phyloP scores from a whole-genome alignment of 176 grass and related monocot genomes.

The Oryza officinalis region DNA sequence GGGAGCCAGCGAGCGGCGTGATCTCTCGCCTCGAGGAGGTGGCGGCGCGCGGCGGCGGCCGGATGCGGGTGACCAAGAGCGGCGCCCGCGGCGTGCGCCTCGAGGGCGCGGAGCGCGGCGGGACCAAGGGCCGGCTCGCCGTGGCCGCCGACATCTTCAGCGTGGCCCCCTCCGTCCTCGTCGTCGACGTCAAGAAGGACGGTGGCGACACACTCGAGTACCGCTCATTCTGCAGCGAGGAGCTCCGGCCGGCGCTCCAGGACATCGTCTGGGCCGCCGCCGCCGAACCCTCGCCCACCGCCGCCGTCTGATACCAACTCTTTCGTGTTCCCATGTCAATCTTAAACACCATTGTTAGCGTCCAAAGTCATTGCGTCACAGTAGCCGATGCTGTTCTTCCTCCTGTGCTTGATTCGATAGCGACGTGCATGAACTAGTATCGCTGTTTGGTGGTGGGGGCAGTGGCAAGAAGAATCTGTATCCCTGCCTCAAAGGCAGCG shows the following conservation, averaged over 20 bases:
- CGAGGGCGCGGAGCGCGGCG: constrained; percentile 71
- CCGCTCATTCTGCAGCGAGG: constrained; percentile 78
- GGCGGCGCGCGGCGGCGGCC: constrained; percentile 60
- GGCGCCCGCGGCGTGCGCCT: constrained; percentile 70
- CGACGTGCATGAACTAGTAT: not conserved
- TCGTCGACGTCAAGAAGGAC: constrained; percentile 96
- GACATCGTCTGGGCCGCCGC: constrained; percentile 59
- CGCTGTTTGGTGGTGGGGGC: constrained; percentile 13
- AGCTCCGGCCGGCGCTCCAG: constrained; percentile 80
- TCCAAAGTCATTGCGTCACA: constrained; percentile 9
- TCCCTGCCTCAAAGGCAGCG: not conserved
- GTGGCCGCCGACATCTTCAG: constrained; percentile 84
- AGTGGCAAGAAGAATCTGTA: constrained; percentile 28
- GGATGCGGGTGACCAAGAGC: constrained; percentile 72
- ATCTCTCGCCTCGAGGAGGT: constrained; percentile 74
- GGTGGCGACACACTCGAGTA: constrained; percentile 80
- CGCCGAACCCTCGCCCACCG: constrained; percentile 4
- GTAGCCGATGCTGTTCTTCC: not conserved
- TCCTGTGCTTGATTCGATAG: not conserved
- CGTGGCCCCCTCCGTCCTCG: constrained; percentile 70
- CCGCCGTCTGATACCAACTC: constrained; percentile 19
- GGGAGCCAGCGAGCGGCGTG: constrained; percentile 62
- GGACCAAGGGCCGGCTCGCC: constrained; percentile 74
- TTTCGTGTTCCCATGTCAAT: not conserved
- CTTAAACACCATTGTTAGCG: not conserved